Percentiles rank a stretch among this genome's conserved stretches.
Conservation (phyloP, 139 green algal genomes). For the Picocystis salinarum region DNA sequence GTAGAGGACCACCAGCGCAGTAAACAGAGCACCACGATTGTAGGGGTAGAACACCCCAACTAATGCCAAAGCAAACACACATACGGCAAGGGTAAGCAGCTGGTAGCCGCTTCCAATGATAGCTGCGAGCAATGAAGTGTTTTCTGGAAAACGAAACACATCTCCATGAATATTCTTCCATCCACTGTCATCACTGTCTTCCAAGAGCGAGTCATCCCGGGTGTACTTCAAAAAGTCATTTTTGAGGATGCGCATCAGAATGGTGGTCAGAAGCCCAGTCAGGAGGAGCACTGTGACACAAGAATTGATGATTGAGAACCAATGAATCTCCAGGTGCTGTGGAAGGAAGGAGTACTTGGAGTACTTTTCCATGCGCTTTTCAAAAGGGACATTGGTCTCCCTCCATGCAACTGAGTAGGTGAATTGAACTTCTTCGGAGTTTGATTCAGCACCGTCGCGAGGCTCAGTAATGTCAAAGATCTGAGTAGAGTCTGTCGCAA, state of each 20-base stretch:
- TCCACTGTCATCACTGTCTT: slow-evolving; percentile 27
- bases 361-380: slow-evolving; percentile 35
- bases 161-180: slow-evolving; percentile 44
- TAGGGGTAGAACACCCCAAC: slow-evolving; percentile 39
- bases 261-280: slow-evolving; percentile 31
- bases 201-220: too few species aligned
- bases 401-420: slow-evolving; percentile 31
- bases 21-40: slow-evolving; percentile 29
- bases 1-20: slow-evolving; percentile 26
- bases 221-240: slow-evolving; percentile 45
- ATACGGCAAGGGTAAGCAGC: slow-evolving; percentile 19
- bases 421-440: slow-evolving; percentile 19
- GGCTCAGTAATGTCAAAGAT: slow-evolving; percentile 30
- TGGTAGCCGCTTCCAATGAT: slow-evolving; percentile 31
- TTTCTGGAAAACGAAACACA: slow-evolving; percentile 37
- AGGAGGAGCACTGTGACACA: slow-evolving; percentile 37
- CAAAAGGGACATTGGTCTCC: slow-evolving; percentile 22
- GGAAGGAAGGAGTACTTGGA: slow-evolving; percentile 31
- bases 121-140: slow-evolving; percentile 15
- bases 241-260: slow-evolving; percentile 35
- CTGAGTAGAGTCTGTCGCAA: slow-evolving; percentile 44
- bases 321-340: slow-evolving; percentile 42
- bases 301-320: slow-evolving; percentile 37
- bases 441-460: slow-evolving; percentile 5
- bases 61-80: slow-evolving; percentile 30